phyloP scores from a whole-genome alignment of 1,139 yeast species.

The Pichia sp. region DNA sequence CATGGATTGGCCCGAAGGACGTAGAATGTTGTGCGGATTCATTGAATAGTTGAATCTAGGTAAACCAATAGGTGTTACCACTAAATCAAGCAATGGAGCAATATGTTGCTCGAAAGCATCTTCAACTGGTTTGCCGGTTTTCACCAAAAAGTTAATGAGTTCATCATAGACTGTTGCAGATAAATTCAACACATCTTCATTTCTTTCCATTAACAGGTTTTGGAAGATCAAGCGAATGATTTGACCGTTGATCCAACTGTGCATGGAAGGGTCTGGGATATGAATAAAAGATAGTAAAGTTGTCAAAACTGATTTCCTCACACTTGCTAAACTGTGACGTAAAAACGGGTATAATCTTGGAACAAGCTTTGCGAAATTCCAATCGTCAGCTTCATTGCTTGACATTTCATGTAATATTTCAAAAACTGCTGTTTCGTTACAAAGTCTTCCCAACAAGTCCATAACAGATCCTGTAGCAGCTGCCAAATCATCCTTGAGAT shows the following conservation, averaged over 20 bases:
- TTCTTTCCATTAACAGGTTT: conserved; percentile 85
- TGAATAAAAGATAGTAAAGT: conserved; percentile 75
- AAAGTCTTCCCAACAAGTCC: conserved; percentile 86
- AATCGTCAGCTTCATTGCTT: conserved; percentile 32
- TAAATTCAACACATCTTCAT: conserved; percentile 60
- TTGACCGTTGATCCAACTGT: conserved; percentile 75
- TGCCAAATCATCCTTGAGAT: conserved; percentile 82
- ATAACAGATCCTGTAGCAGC: conserved; percentile 95
- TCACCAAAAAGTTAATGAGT: conserved; percentile 47
- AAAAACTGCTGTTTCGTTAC: conserved; percentile 76
- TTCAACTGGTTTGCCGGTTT: conserved; percentile 38
- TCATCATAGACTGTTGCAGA: conserved; percentile 61
- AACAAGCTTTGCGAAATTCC: conserved; percentile 69
- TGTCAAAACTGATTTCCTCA: conserved; percentile 80
- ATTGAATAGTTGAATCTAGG: conserved; percentile 84
- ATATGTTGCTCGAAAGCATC: conserved; percentile 49
- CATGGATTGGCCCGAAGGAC: conserved; percentile 70
- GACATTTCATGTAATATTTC: conserved; percentile 66
- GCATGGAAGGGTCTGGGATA: conserved; percentile 59
- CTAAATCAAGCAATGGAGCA: conserved; percentile 58
- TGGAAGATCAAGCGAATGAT: conserved; percentile 76
- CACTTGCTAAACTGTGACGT: conserved; percentile 90
- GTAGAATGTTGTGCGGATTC: conserved; percentile 67
- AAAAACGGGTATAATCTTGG: conserved; percentile 90
- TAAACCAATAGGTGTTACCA: conserved; percentile 93